Percentiles rank a stretch among this genome's conserved stretches.
These are phyloP conservation scores for Nakazawaea holstii DNA, from an alignment of 805 yeast genomes.

Conservation along the genomic window DNA sequence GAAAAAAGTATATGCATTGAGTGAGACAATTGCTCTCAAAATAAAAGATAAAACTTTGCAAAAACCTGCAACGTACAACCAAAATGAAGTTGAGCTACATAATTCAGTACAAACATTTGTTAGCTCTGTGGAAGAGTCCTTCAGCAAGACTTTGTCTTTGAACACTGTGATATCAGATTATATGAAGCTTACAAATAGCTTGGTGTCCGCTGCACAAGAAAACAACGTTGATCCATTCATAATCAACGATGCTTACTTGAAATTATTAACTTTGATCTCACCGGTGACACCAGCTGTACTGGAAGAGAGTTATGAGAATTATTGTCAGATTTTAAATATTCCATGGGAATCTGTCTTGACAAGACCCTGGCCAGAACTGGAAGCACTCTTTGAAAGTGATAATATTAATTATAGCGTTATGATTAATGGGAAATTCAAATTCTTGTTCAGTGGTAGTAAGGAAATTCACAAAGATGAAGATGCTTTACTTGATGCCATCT, in stretches of 20 bases:
- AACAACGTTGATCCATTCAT: slow-evolving; percentile 32
- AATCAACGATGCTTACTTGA: slow-evolving; percentile 42
- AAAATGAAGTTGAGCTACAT: slow-evolving; percentile 49
- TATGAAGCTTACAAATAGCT: slow-evolving; percentile 70
- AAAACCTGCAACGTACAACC: slow-evolving; percentile 21
- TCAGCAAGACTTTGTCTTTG: slow-evolving; percentile 53
- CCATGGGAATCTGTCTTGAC: slow-evolving; percentile 46
- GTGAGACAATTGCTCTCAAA: slow-evolving; percentile 16
- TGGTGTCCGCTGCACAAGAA: slow-evolving; percentile 33
- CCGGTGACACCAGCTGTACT: slow-evolving; percentile 80
- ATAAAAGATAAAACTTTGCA: slow-evolving; percentile 5
- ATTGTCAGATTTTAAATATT: slow-evolving; percentile 23
- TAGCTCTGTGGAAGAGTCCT: slow-evolving; percentile 50
- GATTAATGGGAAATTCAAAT: slow-evolving; percentile 67
- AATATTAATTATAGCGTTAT: slow-evolving; percentile 49
- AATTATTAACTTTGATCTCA: slow-evolving; percentile 56
- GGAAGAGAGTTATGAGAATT: slow-evolving; percentile 74
- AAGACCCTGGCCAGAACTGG: slow-evolving; percentile 61
- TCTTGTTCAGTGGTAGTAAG: slow-evolving; percentile 28
- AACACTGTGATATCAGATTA: slow-evolving; percentile 87
- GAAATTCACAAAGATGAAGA: slow-evolving; percentile 30
- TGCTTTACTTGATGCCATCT: slow-evolving; percentile 30
- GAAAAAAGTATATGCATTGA: slow-evolving; percentile 41
- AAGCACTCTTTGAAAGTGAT: slow-evolving; percentile 32
- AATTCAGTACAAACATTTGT: slow-evolving; percentile 48